These are phyloP conservation scores for Piper betle DNA, from an alignment of 164 flowering plant species.

Conservation along the genomic window DNA sequence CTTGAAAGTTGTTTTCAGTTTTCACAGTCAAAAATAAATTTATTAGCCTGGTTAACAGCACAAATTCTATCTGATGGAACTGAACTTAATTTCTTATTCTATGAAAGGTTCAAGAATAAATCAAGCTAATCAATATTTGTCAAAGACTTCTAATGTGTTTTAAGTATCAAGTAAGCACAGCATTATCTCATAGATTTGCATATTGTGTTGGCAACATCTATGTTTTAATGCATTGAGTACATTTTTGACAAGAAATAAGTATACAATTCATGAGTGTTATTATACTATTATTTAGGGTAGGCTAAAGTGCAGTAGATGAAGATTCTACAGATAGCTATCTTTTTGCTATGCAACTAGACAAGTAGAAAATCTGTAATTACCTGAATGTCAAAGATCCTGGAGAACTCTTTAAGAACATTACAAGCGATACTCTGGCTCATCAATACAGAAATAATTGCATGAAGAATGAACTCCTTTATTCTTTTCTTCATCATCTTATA, in stretches of 20 bases:
- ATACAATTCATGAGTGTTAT: too few species aligned
- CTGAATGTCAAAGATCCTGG: slow-evolving; percentile 62
- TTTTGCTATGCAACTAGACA: background rate
- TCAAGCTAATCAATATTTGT: background rate
- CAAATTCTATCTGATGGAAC: background rate
- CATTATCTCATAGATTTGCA: too few species aligned
- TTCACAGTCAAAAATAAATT: background rate
- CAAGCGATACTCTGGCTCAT: too few species aligned
- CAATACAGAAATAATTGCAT: too few species aligned
- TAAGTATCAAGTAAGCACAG: too few species aligned
- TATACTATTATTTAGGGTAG: too few species aligned
- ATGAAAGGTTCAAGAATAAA: background rate
- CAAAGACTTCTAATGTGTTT: background rate
- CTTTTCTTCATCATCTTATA: slow-evolving; percentile 40
- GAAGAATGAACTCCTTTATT: slow-evolving; percentile 59
- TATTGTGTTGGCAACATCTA: too few species aligned
- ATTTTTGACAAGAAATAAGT: too few species aligned
- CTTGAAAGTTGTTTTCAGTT: background rate
- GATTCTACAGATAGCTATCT: background rate
- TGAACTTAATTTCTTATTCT: background rate
- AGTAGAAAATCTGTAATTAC: slow-evolving; percentile 14
- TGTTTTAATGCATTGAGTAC: too few species aligned
- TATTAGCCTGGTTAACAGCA: background rate
- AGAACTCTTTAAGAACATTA: slow-evolving; percentile 54
- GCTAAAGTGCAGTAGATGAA: too few species aligned